Evolutionary conservation across 2,329 filamentous ascomycete species (phyloP), one percentile per base, ranked within the genome.

Genomic region (Neophaeococcomyces aloes): DNA sequence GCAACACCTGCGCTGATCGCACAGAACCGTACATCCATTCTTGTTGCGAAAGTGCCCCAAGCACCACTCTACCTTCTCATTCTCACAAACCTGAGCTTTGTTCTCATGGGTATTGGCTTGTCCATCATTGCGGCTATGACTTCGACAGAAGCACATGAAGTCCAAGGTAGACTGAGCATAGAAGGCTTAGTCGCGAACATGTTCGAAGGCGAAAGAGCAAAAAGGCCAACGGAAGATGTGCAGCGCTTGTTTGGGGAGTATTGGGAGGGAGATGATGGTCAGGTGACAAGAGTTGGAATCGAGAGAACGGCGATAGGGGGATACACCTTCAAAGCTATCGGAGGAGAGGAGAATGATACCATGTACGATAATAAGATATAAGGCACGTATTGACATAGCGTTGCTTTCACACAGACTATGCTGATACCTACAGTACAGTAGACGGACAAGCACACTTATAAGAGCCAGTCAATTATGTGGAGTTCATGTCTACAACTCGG

Each of bases 121-220:
- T 37, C 44, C 11, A 27, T 25, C 14, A 7, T 47, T 2, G 45
- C 45, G n/a, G 15, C 43, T 11, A 15, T 18, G 30, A 42, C 45
- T 7, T 32, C 23, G 4, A 25, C 29, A n/a, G 47, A 49, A 19
- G 36, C 37, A 3, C 31, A 34, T n/a, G 47, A 47, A 25, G 18
- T 49, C 8, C 47, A 43, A 7, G 40, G 30, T n/a, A 35, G 44
- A 18, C 34, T 49, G 27, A 47, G 45, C 38, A 47, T 43, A 34
- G 45, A 31, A 3, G 47, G 41, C 2, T 33, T 49, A 7, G 45
- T 49, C 7, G 47, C 47, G 1, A 31, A 37, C 13, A 23, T 39
- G 7, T 49, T 49, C 31, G 47, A 49, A 21, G 36, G 29, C 5
- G 19, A 14, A 7, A 44, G 35, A 13, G 38, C 45, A 6, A 14